Evolutionary conservation across 2,329 filamentous ascomycete genomes (phyloP), one percentile per base, ranked within the genome.

Genomic region (Fusarium tricinctum): DNA sequence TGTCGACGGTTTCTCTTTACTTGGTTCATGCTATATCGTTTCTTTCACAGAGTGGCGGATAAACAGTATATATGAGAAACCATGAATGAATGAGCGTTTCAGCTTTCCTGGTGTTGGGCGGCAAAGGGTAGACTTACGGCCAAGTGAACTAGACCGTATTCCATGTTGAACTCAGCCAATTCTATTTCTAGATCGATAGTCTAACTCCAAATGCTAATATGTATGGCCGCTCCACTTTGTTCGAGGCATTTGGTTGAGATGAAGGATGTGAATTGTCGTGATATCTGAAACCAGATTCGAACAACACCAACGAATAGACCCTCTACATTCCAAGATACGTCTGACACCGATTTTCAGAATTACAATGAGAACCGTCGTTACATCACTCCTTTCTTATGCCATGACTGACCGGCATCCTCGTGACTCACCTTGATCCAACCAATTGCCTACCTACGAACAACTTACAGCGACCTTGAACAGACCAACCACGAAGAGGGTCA

Each of bases 281-380:
- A 38, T 33, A 43, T 28, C 40, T 23, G 14, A 47, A 53, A 38
- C 35, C 35, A 38, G 5, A 38, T 38, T 38, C 35, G 35, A 9
- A 17, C 17, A 8, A 38, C 17, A 17, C 17, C 35, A 38, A 52
- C 43, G 32, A 46, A 50, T 22, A 28, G 20, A 23, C 32, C 38
- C 50, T 60, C 46, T 26, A 33, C 32, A 40, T 20, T 45, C 22
- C 30, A 48, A 22, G 30, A 30, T 35, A 12, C 17, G 43, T 19
- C 46, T 33, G 28, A 52, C 26, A 44, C 58, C 33, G 30, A 20
- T 43, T 30, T 47, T 4, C 19, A 22, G 42, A 58, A 56, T 63
- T 45, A 55, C 46, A 70, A 57, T 45, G 33, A 57, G 42, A 55
- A 54, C 44, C 26, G 40, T 28, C 38, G 52, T 46, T 42, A 39